Base-by-base conservation (phyloP, 139 green algal genomes). In the Coelastrella sp. region DNA sequence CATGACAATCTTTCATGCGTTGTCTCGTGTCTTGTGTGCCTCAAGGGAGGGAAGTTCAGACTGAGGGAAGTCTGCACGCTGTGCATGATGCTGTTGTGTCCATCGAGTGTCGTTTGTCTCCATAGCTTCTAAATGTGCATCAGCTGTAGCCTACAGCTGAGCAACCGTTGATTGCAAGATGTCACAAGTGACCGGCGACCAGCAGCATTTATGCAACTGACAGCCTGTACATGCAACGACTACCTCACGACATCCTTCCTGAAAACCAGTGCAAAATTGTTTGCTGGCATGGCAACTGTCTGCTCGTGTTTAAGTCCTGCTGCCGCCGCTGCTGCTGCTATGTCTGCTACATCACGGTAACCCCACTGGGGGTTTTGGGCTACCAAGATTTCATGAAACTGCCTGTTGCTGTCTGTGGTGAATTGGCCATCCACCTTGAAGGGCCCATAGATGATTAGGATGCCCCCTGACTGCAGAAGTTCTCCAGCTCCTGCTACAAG, bases 391-490 rank as follows among this genome's bases (percentile, higher is more conserved):
- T 88, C 68, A 12, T 88, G 84, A 14, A 88, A 88, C 17, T 80
- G 68, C 9, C 17, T n/a, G 68, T 88, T 88, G 61, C 66, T 81
- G 66, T 88, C 84, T 14, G 49, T 82, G 7, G 84, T 88, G 68
- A 88, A 88, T 7, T n/a, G 17, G 8, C 68, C 68, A 59, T 88
- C 68, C 0, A 88, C 14, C 17, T 80, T 88, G 84, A 88, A 88
- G 20, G 84, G 84, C 7, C 84, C 84, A 24, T 88, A 88, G 49
- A 88, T 88, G 27, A 66, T 81, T 17, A 88, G 68, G n/a, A 88
- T 14, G 20, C 84, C 84, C 7, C 68, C 66, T 3, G 66, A 15
- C 22, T 80, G 84, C 84, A 88, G 84, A 49, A 88, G 49, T 58
- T 58, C 24, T 17, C 68, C 84, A 20, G 84, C 84, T 4, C 84